Percentiles rank a stretch among this genome's conserved stretches.
These are phyloP conservation scores for Austroboletus eburneus DNA, from an alignment of 768 basidiomycete genomes.

Conservation along the genomic window DNA sequence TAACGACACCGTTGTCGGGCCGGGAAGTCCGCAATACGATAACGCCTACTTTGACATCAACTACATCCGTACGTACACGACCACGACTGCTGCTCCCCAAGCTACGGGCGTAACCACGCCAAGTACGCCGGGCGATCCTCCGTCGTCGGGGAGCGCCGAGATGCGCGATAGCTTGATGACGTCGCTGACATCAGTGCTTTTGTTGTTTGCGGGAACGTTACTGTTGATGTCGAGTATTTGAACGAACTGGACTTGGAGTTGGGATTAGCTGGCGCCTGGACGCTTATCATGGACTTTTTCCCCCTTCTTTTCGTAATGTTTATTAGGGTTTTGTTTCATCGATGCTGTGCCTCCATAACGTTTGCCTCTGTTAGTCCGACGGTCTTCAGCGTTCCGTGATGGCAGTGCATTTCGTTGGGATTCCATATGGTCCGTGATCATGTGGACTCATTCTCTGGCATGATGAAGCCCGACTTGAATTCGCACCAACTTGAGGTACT, in stretches of 20 bases:
- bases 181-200: not conserved
- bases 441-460: too few relatives aligned
- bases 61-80: constrained; percentile 59
- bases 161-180: not conserved
- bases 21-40: constrained; percentile 52
- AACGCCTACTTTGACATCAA: constrained; percentile 64
- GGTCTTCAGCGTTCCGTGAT: too few relatives aligned
- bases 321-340: too few relatives aligned
- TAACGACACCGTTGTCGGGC: constrained; percentile 51
- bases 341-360: too few relatives aligned
- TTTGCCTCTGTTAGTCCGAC: too few relatives aligned
- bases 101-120: constrained; percentile 2
- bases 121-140: not conserved
- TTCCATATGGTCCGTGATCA: too few relatives aligned
- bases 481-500: too few relatives aligned
- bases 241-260: not conserved
- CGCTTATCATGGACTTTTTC: too few relatives aligned
- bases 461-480: too few relatives aligned
- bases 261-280: too few relatives aligned
- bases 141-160: not conserved
- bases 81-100: constrained; percentile 5
- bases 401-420: too few relatives aligned
- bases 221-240: constrained; percentile 9
- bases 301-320: too few relatives aligned
- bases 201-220: not conserved